Evolutionary conservation across 495 filamentous ascomycete genomes (phyloP).

Genomic region (Penicillium chermesinum): DNA sequence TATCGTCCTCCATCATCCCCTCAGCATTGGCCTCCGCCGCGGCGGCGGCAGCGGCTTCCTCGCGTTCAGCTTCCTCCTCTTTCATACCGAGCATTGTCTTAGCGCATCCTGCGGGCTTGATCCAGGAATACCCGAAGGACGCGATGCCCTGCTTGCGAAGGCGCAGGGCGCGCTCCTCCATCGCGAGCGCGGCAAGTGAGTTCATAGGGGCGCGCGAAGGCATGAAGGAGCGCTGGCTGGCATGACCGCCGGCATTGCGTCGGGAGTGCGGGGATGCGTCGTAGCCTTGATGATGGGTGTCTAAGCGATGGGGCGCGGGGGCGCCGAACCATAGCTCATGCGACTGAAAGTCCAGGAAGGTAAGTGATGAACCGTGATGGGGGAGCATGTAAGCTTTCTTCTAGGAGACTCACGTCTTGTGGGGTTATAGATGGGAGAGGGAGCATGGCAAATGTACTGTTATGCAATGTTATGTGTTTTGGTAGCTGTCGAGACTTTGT

Average conservation of each 20-base stretch:
- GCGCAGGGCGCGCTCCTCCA: slow-evolving; percentile 64
- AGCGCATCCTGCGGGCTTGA: slow-evolving; percentile 66
- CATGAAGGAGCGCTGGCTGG: slow-evolving; percentile 23
- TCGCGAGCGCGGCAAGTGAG: slow-evolving; percentile 53
- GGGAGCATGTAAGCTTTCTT: neutral
- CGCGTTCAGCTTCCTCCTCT: slow-evolving; percentile 73
- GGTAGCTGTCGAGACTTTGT: neutral
- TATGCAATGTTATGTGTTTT: neutral
- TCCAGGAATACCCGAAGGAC: slow-evolving; percentile 72
- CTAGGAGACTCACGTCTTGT: slow-evolving; percentile 58
- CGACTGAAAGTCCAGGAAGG: slow-evolving; percentile 38
- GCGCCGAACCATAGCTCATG: slow-evolving; percentile 68
- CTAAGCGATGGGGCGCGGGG: slow-evolving; percentile 39
- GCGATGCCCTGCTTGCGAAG: slow-evolving; percentile 66
- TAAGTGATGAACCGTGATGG: slow-evolving; percentile 6
- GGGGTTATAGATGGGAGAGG: slow-evolving; percentile 69
- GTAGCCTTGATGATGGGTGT: slow-evolving; percentile 15
- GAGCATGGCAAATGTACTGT: too few relatives aligned
- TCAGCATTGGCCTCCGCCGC: slow-evolving; percentile 64
- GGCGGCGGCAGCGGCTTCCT: slow-evolving; percentile 69
- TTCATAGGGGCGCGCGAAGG: slow-evolving; percentile 25
- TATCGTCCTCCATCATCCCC: slow-evolving; percentile 31
- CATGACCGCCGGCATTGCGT: slow-evolving; percentile 23
- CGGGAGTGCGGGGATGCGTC: slow-evolving; percentile 20
- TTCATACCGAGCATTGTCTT: slow-evolving; percentile 74